A percentile compares a stretch with the other conserved stretches of the same genome.
phyloP scores from a whole-genome alignment of 2,329 filamentous ascomycete species.

The Paraphaeosphaeria minitans region DNA sequence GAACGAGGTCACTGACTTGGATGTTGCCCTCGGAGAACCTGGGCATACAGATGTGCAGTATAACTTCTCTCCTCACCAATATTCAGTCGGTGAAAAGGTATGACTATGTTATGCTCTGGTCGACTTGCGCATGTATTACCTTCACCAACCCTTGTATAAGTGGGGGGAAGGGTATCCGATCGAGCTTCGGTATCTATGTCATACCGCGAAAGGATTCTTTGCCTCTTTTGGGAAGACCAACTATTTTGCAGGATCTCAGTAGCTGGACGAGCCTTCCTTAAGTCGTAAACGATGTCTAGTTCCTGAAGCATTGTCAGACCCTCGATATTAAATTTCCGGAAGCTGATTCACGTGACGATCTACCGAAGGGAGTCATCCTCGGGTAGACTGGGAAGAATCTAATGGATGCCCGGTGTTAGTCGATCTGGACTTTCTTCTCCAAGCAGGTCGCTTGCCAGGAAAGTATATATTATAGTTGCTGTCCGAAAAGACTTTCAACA shows the following conservation, averaged over 20 bases:
- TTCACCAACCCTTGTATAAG: too few species aligned
- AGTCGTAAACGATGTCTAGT: slow-evolving; percentile 17
- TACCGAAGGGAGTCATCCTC: slow-evolving; percentile 22
- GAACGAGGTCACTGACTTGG: too few species aligned
- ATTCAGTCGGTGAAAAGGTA: too few species aligned
- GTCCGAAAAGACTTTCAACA: slow-evolving; percentile 36
- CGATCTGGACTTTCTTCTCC: slow-evolving; percentile 29
- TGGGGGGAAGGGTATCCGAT: too few species aligned
- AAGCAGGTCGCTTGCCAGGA: slow-evolving; percentile 23
- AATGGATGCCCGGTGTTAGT: slow-evolving; percentile 21
- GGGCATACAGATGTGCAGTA: too few species aligned
- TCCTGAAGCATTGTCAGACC: not conserved
- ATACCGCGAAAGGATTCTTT: slow-evolving; percentile 43
- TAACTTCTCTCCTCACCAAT: too few species aligned
- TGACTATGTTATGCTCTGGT: too few species aligned
- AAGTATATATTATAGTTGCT: slow-evolving; percentile 27
- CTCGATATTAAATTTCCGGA: not conserved
- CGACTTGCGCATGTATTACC: too few species aligned
- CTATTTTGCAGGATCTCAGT: slow-evolving; percentile 22
- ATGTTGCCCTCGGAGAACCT: too few species aligned
- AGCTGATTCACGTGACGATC: slow-evolving; percentile 21
- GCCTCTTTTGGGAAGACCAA: slow-evolving; percentile 21
- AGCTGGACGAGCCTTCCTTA: slow-evolving; percentile 27
- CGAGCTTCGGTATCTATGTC: too few species aligned
- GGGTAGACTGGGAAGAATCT: slow-evolving; percentile 29